Conservation (phyloP, 345 rosid species). For the Litchi chinensis region DNA sequence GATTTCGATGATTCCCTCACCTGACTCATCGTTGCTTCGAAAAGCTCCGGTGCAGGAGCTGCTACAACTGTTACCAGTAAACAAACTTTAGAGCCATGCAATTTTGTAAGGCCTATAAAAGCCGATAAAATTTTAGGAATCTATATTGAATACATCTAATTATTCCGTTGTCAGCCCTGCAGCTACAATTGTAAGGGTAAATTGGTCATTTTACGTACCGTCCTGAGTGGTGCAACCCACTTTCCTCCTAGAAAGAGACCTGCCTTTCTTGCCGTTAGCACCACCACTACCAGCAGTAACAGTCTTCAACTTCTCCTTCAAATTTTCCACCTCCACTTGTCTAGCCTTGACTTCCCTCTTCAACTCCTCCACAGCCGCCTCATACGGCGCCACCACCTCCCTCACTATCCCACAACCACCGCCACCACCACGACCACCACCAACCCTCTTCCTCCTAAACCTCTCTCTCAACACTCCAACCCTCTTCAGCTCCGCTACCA, state of each 20-base stretch:
- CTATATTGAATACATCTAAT: too few relatives aligned
- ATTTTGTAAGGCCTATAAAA: too few relatives aligned
- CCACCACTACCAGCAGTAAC: conserved; percentile 16
- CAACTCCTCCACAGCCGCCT: conserved; percentile 83
- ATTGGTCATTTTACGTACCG: conserved; percentile 22
- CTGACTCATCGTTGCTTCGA: conserved; percentile 63
- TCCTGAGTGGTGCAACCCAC: conserved; percentile 70
- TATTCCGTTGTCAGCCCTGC: too few relatives aligned
- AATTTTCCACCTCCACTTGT: conserved; percentile 67
- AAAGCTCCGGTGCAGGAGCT: conserved; percentile 81
- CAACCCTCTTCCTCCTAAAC: conserved; percentile 53
- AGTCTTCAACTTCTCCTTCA: conserved; percentile 70
- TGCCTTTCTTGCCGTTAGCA: conserved; percentile 57
- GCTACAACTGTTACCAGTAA: conserved; percentile 52
- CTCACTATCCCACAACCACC: conserved; percentile 54
- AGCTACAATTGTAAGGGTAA: not conserved
- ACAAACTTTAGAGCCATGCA: too few relatives aligned
- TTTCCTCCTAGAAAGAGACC: conserved; percentile 63
- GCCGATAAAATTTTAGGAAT: too few relatives aligned
- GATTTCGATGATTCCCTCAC: conserved; percentile 82
- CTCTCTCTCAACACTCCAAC: conserved; percentile 71
- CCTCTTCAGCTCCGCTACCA: conserved; percentile 80
- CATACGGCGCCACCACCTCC: conserved; percentile 92
- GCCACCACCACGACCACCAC: conserved; percentile 36
- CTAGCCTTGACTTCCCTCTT: conserved; percentile 76